A percentile compares a stretch with the other conserved stretches of the same genome.
Evolutionary conservation across 2,329 filamentous ascomycete species (phyloP).

Genomic region (Grosmannia huntii): DNA sequence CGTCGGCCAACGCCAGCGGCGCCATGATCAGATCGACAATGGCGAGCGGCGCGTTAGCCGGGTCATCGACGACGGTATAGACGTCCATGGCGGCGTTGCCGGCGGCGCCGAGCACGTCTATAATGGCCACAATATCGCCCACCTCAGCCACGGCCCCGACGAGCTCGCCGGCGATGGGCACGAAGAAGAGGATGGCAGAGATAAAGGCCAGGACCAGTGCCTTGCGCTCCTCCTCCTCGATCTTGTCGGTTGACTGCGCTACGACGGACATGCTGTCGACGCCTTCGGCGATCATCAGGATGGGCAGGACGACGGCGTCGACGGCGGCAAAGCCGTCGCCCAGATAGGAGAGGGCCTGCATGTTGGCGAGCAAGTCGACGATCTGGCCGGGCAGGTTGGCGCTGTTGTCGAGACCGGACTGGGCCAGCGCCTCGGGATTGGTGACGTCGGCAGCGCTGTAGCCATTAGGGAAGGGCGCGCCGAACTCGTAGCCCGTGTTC

Average conservation of each 20-base stretch:
- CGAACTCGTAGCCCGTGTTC: no score
- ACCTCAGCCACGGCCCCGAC: background rate
- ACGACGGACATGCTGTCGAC: no score
- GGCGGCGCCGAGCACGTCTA: background rate
- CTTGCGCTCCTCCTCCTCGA: conserved; percentile 9
- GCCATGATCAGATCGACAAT: conserved; percentile 11
- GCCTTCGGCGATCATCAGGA: no score
- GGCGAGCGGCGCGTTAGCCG: conserved; percentile 8
- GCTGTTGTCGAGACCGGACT: no score
- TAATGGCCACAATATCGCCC: conserved; percentile 1
- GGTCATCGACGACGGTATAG: conserved; percentile 10
- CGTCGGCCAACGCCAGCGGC: conserved; percentile 10
- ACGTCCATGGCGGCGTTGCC: conserved; percentile 9
- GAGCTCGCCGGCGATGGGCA: conserved; percentile 13
- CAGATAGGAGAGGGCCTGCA: no score
- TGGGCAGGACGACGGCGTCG: no score
- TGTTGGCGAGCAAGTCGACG: no score
- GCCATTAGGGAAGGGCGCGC: no score
- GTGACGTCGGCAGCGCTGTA: no score
- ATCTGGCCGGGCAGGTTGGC: no score
- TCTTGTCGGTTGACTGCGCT: no score
- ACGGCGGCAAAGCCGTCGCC: conserved; percentile 1
- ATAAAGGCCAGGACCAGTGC: conserved; percentile 17
- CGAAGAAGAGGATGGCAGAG: conserved; percentile 16
- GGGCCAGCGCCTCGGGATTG: no score